phyloP scores from a whole-genome alignment of 2,329 filamentous ascomycete genomes.

The Exophiala bonariae region DNA sequence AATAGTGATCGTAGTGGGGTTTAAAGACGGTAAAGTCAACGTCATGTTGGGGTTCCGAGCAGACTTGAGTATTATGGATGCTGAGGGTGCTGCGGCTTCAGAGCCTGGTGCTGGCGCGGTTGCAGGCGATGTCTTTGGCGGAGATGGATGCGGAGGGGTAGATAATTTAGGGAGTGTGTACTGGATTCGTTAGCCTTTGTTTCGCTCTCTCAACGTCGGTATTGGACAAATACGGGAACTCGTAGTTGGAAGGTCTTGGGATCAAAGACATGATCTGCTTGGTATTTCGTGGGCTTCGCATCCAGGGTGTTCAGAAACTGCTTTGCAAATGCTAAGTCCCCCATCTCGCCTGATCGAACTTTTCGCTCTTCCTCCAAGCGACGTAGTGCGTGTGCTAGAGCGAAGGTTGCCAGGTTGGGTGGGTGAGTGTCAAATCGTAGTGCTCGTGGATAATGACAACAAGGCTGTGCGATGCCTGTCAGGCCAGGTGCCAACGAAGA shows the following conservation, averaged over 20 bases:
- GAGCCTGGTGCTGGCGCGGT: conserved; percentile 24
- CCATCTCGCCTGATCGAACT: conserved; percentile 57
- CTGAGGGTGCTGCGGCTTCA: conserved; percentile 17
- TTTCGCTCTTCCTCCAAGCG: conserved; percentile 45
- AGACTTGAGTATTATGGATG: conserved; percentile 68
- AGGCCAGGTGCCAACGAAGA: too few species aligned
- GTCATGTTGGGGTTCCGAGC: conserved; percentile 73
- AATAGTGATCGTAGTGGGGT: conserved; percentile 69
- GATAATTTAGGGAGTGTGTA: conserved; percentile 50
- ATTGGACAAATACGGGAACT: conserved; percentile 60
- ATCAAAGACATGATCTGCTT: conserved; percentile 88
- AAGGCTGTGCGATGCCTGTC: too few species aligned
- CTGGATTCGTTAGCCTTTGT: conserved; percentile 27
- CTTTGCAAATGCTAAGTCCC: conserved; percentile 83
- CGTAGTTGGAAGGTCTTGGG: conserved; percentile 74
- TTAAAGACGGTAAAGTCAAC: conserved; percentile 61
- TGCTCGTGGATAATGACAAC: too few species aligned
- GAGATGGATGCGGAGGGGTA: conserved; percentile 40
- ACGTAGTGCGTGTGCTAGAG: conserved; percentile 44
- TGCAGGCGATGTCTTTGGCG: conserved; percentile 42
- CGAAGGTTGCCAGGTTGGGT: conserved; percentile 26
- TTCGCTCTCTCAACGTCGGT: neutral
- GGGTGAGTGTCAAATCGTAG: too few species aligned
- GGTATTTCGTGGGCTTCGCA: conserved; percentile 74
- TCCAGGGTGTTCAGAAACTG: conserved; percentile 79